Base-by-base conservation (phyloP, 78 protist species). In the Chrysochromulina parva region DNA sequence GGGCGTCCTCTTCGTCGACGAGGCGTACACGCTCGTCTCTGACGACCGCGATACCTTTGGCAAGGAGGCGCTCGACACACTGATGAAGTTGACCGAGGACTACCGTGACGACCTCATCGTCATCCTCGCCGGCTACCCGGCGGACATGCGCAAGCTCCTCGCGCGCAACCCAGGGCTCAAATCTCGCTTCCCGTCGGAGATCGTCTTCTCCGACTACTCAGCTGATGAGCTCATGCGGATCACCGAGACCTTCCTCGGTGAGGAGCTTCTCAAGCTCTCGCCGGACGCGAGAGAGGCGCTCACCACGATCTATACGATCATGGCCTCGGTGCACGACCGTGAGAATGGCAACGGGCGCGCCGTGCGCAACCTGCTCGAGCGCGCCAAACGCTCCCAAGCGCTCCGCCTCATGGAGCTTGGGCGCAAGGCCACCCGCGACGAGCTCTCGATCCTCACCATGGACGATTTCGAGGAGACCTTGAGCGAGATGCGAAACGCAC, bases 1-100 rank as follows among this genome's bases (percentile, higher is more conserved):
- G 24, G 88, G 94, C 50, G 90, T 94, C 48, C 57, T 94, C 57
- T 90, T 94, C 19, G 80, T 94, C 54, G 95, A 94, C 88, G 95
- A 94, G 59, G 92, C 92, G 50, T 76, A 89, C 76, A 62, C 85
- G 24, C 65, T 89, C 19, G 91, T 88, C 58, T 4, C 55, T 19
- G 85, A 88, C 52, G 82, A 54, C 26, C 55, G 48, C n/a, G 71
- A 59, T 16, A 0, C 24, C n/a, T 55, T 84, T 26, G 88, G 88
- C 13, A 71, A 71, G 52, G 62, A 78, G 86, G 91, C 91, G 82
- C 85, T 88, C 24, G 91, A 88, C 60, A 88, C 85, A 48, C 52
- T 88, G 53, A 71, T 88, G 55, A 88, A 88, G 91, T n/a, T n/a
- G 26, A 71, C 74, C 53, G 91, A 88, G 55, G 91, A 88, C 85